These are phyloP conservation scores for Penicillium sp. DNA, from an alignment of 2,329 filamentous ascomycete genomes.

Conservation along the genomic window DNA sequence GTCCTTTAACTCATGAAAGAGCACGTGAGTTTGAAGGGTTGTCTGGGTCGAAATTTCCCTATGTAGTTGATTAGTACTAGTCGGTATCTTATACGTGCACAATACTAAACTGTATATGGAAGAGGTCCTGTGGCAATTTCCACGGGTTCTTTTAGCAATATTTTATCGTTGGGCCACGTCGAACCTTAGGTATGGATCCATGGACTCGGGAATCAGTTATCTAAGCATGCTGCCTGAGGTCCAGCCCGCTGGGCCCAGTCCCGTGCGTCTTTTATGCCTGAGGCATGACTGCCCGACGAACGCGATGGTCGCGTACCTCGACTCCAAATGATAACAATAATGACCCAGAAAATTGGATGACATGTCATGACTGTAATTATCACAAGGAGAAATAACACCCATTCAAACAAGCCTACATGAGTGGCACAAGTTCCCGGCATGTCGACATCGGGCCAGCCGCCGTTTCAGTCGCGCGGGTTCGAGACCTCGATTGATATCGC, in stretches of 20 bases:
- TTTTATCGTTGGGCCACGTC: too few species aligned
- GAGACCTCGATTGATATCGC: constrained; percentile 54
- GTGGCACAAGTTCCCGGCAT: constrained; percentile 29
- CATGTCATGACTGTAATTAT: not conserved
- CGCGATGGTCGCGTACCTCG: constrained; percentile 2
- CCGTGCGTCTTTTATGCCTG: constrained; percentile 8
- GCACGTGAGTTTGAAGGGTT: too few species aligned
- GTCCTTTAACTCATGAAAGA: too few species aligned
- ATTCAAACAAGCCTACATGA: not conserved
- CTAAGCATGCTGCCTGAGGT: too few species aligned
- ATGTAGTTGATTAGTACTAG: too few species aligned
- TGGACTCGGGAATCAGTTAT: too few species aligned
- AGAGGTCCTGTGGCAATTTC: too few species aligned
- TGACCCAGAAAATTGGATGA: not conserved
- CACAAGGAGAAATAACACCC: not conserved
- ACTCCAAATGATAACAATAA: constrained; percentile 12
- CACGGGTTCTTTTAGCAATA: too few species aligned
- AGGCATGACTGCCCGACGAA: not conserved
- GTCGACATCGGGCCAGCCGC: constrained; percentile 34
- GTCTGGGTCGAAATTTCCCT: too few species aligned
- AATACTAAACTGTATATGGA: too few species aligned
- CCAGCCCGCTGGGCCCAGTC: not conserved
- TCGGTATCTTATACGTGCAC: too few species aligned
- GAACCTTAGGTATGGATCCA: too few species aligned
- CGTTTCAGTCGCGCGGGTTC: constrained; percentile 59